Evolutionary conservation across 306 rosid species (phyloP).

Genomic region (Dryas octopetala): DNA sequence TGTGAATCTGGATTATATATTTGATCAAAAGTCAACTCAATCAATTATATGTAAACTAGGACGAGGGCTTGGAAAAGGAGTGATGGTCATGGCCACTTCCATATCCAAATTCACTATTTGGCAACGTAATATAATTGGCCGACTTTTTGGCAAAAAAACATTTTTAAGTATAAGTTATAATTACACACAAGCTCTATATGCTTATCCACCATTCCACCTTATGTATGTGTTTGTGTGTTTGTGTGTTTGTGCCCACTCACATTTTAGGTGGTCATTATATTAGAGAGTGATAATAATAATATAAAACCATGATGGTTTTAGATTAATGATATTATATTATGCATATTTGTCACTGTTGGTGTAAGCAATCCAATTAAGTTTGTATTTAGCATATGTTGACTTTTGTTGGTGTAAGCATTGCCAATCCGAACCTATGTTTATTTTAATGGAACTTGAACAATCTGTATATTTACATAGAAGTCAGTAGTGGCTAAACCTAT

Average conservation of each 20-base stretch:
- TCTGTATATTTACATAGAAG: background rate
- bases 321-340: background rate
- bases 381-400: background rate
- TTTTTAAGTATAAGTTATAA: background rate
- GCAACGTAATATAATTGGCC: too few relatives aligned
- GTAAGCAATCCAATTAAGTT: background rate
- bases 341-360: background rate
- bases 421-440: background rate
- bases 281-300: slow-evolving; percentile 4
- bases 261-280: background rate
- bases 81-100: too few relatives aligned
- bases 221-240: background rate
- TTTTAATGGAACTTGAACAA: background rate
- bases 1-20: too few relatives aligned
- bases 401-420: slow-evolving; percentile 8
- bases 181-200: slow-evolving; percentile 6
- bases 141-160: too few relatives aligned
- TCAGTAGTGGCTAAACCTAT: slow-evolving; percentile 9
- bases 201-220: slow-evolving; percentile 14
- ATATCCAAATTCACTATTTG: too few relatives aligned
- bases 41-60: too few relatives aligned
- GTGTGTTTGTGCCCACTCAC: background rate
- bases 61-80: too few relatives aligned
- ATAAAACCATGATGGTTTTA: background rate
- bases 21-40: too few relatives aligned